A percentile compares a stretch with the other conserved stretches of the same genome.
Evolutionary conservation across 768 basidiomycete genomes (phyloP).

Genomic region (Xerocomellus dryophilus): DNA sequence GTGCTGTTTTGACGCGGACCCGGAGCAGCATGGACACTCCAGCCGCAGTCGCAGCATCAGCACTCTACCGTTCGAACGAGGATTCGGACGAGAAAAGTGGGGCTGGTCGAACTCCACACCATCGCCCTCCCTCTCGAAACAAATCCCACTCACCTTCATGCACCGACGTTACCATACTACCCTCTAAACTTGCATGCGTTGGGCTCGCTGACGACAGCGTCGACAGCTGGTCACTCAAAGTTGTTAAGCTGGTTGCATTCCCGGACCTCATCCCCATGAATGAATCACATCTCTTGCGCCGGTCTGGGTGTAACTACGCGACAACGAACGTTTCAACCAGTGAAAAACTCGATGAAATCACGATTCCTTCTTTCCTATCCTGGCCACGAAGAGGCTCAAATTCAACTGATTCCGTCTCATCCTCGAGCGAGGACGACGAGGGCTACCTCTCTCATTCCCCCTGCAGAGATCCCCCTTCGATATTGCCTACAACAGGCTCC

Average conservation of each 20-base stretch:
- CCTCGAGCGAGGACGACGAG: constrained; percentile 40
- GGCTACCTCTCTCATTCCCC: constrained; percentile 65
- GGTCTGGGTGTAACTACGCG: constrained; percentile 1
- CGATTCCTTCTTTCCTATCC: constrained; percentile 21
- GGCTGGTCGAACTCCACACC: constrained; percentile 1
- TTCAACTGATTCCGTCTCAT: constrained; percentile 27
- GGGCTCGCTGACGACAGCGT: constrained; percentile 67
- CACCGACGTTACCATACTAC: constrained; percentile 58
- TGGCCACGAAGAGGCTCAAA: constrained; percentile 23
- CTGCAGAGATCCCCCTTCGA: constrained; percentile 33
- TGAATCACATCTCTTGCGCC: constrained; percentile 6
- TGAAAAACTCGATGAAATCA: constrained; percentile 12
- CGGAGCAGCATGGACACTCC: constrained; percentile 39
- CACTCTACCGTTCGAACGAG: constrained; percentile 6
- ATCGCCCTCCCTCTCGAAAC: constrained; percentile 25
- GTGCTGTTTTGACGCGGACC: constrained; percentile 50
- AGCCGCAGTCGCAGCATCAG: constrained; percentile 9
- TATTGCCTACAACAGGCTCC: constrained; percentile 36
- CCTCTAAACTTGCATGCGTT: constrained; percentile 73
- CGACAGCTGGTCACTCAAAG: constrained; percentile 73
- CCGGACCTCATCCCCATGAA: constrained; percentile 60
- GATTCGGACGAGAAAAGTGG: constrained; percentile 3
- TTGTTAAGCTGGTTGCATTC: constrained; percentile 74
- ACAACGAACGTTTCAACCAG: constrained; percentile 3
- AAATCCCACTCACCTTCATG: constrained; percentile 55